A percentile compares a stretch with the other conserved stretches of the same genome.
Conservation (phyloP, 2,329 filamentous ascomycete species). For the Penicillium janthinellum region DNA sequence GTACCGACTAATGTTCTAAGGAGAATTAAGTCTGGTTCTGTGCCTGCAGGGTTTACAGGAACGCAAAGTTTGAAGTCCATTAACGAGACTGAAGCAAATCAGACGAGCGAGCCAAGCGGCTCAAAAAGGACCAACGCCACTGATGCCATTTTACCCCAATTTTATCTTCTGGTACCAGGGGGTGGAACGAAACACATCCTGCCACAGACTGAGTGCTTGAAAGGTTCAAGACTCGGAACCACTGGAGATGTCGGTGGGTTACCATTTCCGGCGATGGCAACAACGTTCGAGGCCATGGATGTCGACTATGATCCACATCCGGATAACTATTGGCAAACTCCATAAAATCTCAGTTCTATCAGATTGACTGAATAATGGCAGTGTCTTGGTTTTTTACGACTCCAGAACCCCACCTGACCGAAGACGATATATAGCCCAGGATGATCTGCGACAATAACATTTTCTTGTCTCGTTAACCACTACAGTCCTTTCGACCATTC, state of each 20-base stretch:
- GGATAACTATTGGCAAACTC: not conserved
- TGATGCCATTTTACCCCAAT: not conserved
- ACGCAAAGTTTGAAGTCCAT: conserved; percentile 1
- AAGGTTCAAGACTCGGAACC: conserved; percentile 5
- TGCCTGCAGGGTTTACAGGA: conserved; percentile 5
- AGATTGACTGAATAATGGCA: not conserved
- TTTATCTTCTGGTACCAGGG: not conserved
- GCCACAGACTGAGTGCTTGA: not conserved
- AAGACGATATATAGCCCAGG: conserved; percentile 11
- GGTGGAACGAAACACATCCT: not conserved
- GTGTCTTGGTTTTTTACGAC: conserved; percentile 3
- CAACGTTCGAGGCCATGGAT: not conserved
- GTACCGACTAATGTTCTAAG: not conserved
- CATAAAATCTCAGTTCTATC: not conserved
- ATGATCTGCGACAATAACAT: not conserved
- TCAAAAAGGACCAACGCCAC: not conserved
- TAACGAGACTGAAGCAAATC: not conserved
- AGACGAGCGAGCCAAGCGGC: not conserved
- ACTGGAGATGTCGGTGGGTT: not conserved
- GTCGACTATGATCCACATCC: not conserved
- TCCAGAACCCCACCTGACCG: conserved; percentile 2
- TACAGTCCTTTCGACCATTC: conserved; percentile 13
- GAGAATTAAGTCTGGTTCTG: not conserved
- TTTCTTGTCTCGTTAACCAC: conserved; percentile 11
- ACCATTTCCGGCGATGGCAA: conserved; percentile 10